These are phyloP conservation scores for Lathyrus aphaca DNA, from an alignment of 306 rosid species.

Conservation along the genomic window DNA sequence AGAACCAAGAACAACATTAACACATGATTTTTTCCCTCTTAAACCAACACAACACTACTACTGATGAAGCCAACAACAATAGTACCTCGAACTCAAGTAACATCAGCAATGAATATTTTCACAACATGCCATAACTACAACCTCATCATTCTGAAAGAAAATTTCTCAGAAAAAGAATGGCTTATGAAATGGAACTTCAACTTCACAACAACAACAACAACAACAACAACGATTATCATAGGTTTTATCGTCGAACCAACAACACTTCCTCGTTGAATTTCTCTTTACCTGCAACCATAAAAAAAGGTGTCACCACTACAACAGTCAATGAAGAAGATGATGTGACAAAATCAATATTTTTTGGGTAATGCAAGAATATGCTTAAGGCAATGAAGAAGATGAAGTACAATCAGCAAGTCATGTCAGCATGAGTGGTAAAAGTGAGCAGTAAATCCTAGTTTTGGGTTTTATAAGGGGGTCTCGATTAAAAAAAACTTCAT, in stretches of 20 bases:
- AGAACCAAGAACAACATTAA: slow-evolving; percentile 29
- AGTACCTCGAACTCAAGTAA: slow-evolving; percentile 46
- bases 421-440: too few species aligned
- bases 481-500: too few species aligned
- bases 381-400: too few species aligned
- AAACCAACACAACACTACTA: neutral
- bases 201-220: slow-evolving; percentile 19
- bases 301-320: slow-evolving; percentile 25
- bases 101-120: slow-evolving; percentile 39
- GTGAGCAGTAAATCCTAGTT: too few species aligned
- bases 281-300: neutral
- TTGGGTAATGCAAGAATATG: too few species aligned
- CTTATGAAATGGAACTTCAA: slow-evolving; percentile 82
- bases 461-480: too few species aligned
- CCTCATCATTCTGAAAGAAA: slow-evolving; percentile 40
- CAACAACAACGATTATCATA: slow-evolving; percentile 21
- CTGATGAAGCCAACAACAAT: slow-evolving; percentile 8
- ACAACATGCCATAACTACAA: slow-evolving; percentile 3
- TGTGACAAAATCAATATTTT: too few species aligned
- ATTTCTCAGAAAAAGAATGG: slow-evolving; percentile 83
- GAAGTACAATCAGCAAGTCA: too few species aligned
- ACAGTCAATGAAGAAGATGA: too few species aligned
- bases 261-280: slow-evolving; percentile 13
- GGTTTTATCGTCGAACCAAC: slow-evolving; percentile 59
- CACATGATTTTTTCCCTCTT: slow-evolving; percentile 36